Evolutionary conservation across 352 stramenopile species (phyloP), one percentile per base, ranked within the genome.

Genomic region (Aphanomyces stellatus): DNA sequence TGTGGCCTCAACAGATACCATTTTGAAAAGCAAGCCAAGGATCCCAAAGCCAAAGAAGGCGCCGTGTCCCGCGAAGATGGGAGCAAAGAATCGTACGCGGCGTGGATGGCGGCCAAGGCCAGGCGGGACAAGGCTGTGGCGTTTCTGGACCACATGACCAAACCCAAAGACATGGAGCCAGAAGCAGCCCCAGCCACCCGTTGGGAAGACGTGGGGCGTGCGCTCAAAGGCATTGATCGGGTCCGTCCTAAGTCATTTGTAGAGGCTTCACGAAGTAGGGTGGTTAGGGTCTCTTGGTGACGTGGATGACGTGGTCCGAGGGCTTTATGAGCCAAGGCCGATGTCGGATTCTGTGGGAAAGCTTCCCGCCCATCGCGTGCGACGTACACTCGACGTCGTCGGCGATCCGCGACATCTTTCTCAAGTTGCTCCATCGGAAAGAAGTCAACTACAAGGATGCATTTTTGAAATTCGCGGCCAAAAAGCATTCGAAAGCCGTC

Each of bases 361-460:
- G 76, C 48, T 93, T 96, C 56, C 57, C 77, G 19, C 90, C 90
- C 0, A 72, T 89, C 22, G 82, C 85, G 10, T 97, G 90, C 69
- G 90, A 97, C 64, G 87, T 94, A 0, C 89, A 96, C 73, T 91
- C 80, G 68, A 82, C 84, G 22, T 95, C 87, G 31, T 96, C 85
- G 11, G 81, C 85, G 4, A 77, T 96, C 30, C 87, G 89, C 24
- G 87, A 95, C 62, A 83, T 95, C 33, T 95, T 97, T 51, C 77
- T 97, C 49, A 97, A 97, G 76, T 74, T 97, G 34, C 75, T 97
- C 22, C 85, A 95, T 66, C 82, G 85, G n/a, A 85, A 83, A 24
- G 85, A 88, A 41, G 74, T 94, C 19, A 88, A 97, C 67, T 97
- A 95, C 62, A 78, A 79, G 31, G 73, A 86, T 24, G 84, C 85